Base-by-base conservation (phyloP, 2,329 filamentous ascomycete species). In the Gyromitra esculenta region DNA sequence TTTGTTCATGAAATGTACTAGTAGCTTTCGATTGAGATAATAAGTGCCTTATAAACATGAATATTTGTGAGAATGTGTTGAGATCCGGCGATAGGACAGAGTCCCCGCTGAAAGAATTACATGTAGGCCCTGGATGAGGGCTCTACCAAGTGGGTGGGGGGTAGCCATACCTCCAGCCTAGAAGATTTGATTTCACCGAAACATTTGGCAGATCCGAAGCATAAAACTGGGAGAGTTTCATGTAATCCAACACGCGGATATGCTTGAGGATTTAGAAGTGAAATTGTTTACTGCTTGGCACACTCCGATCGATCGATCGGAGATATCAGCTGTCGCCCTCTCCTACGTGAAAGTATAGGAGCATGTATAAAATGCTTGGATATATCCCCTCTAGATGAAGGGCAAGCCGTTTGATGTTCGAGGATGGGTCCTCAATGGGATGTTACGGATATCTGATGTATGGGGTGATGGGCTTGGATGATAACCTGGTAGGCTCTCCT, bases 1-100 rank as follows among this genome's bases (percentile, higher is more conserved):
- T 41, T 11, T 60, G 7, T 60, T 60, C 37, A 41, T 43, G 35
- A 35, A 60, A 60, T 60, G 37, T 60, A 60, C 37, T 21, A 43
- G 31, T 11, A 7, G 9, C 7, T 60, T 60, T 60, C 6, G 6
- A 31, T 60, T 41, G 41, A n/a, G 21, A 31, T 31, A 39, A 41
- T 43, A 31, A 5, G 13, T 45, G 15, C 5, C 15, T 45, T 45
- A 45, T 5, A 45, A 45, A 13, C 43, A 45, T 2, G 43, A 15
- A 45, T 45, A 45, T 45, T 13, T 43, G 5, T 45, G 11, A 15
- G 11, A 5, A 4, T 15, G 43, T 45, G 43, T 15, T 45, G 11
- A 15, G 11, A 13, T 15, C 43, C 15, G 43, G 25, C 4, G 25
- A 5, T 45, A 15, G 11, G 11, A 45, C 25, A 15, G 11, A 9